Conservation (phyloP, 192 early-diverging fungal genomes). For the Umbelopsis sp. region DNA sequence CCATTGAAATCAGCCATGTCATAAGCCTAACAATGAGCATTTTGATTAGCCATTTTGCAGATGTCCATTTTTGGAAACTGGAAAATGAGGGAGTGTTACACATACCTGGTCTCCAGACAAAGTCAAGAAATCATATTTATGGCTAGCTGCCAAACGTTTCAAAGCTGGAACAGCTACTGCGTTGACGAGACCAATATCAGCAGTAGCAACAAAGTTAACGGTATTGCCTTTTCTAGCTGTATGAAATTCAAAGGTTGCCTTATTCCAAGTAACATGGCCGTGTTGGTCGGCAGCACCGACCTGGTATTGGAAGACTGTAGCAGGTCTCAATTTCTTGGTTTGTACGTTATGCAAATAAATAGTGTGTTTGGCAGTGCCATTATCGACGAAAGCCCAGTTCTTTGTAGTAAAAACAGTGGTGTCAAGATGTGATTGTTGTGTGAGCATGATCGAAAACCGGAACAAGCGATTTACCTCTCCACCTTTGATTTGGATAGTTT, state of each 20-base stretch:
- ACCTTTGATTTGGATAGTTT: constrained; percentile 3
- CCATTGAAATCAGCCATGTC: constrained; percentile 39
- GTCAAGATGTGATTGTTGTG: not conserved
- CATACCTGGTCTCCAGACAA: constrained; percentile 35
- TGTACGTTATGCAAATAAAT: constrained; percentile 36
- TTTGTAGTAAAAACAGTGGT: not conserved
- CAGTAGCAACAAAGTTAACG: constrained; percentile 36
- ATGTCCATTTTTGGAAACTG: not conserved
- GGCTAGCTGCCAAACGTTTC: constrained; percentile 24
- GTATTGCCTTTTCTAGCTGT: constrained; percentile 18
- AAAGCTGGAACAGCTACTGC: constrained; percentile 29
- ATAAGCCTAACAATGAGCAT: constrained; percentile 16
- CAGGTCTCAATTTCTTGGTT: constrained; percentile 18
- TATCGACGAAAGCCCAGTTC: constrained; percentile 37
- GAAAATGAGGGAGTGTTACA: not conserved
- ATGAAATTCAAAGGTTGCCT: constrained; percentile 32
- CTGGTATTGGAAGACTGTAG: constrained; percentile 32
- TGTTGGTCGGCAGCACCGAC: constrained; percentile 21
- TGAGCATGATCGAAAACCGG: not conserved
- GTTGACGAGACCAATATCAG: constrained; percentile 40
- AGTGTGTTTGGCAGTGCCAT: constrained; percentile 24
- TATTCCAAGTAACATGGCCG: constrained; percentile 12
- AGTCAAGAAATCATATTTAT: constrained; percentile 39
- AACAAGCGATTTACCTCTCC: not conserved
- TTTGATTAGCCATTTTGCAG: not conserved